Base-by-base conservation (phyloP, 2,329 filamentous ascomycete species). In the Macrophomina tecta region DNA sequence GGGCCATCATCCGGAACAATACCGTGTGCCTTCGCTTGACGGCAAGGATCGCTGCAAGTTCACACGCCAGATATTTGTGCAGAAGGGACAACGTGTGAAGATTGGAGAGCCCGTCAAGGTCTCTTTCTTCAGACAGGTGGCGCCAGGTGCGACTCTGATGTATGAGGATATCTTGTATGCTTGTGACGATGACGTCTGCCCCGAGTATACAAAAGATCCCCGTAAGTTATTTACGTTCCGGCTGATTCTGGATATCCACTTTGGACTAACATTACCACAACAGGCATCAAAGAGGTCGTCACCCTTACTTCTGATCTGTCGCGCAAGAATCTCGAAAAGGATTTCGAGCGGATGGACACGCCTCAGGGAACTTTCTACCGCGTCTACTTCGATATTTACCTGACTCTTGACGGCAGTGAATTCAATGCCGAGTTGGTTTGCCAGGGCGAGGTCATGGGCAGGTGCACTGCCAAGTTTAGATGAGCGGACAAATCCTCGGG, bases 1-100 rank as follows among this genome's bases (percentile, higher is more conserved):
- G 79, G 95, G 95, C 18, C 96, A 98, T 79, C 95, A 99, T 78
- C 95, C 95, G 11, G 95, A 99, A 80, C 94, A 96, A 63, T 99
- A 98, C 83, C 93, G 95, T 77, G 95, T 98, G 30, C 95, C 95
- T 18, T 97, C 92, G 69, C 86, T 99, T 66, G 95, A 99, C 74
- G 95, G 95, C 75, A 97, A 97, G 80, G 95, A 99, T 76, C 89
- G 95, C 69, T 99, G 95, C 90, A 98, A 98, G 82, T 98, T 98
- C 78, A 98, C 95, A 1, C 86, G 95, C 64, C 95, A 99, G 78
- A 98, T 99, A 66, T 99, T 98, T 73, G 94, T 99, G 70, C 95
- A 97, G 76, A 98, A 97, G 83, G 95, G 95, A 16, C 95, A 99
- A 80, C 91, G 96, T 79, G 94, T 99, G 81, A 98, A 98, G 89